phyloP scores from a whole-genome alignment of 1,284 basidiomycete species.

The Rhodotorula glutinis region DNA sequence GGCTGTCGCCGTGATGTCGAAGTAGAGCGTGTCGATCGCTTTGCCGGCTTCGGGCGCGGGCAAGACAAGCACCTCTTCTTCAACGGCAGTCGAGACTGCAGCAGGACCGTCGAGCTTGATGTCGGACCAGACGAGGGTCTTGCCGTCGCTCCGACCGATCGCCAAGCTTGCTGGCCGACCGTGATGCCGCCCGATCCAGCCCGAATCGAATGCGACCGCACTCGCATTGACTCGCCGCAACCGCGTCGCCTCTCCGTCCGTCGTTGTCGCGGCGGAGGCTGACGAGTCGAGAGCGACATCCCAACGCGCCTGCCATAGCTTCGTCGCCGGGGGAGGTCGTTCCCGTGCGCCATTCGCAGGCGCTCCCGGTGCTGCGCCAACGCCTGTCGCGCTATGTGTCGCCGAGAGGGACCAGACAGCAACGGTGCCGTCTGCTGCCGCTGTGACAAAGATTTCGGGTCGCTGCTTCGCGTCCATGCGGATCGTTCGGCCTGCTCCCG shows the following conservation, averaged over 20 bases:
- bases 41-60: slow-evolving; percentile 48
- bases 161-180: slow-evolving; percentile 21
- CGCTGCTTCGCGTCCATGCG: slow-evolving; percentile 3
- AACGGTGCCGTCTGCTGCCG: slow-evolving; percentile 32
- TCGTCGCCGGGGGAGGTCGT: slow-evolving; percentile 11
- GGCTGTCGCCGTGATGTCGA: neutral
- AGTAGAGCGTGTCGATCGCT: slow-evolving; percentile 44
- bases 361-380: neutral
- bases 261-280: neutral
- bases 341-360: slow-evolving; percentile 7
- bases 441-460: slow-evolving; percentile 24
- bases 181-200: slow-evolving; percentile 21
- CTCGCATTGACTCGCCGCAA: neutral
- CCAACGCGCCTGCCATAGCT: slow-evolving; percentile 22
- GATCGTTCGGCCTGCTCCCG: neutral
- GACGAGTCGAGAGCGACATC: slow-evolving; percentile 4
- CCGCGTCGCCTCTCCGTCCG: neutral
- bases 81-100: neutral
- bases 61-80: slow-evolving; percentile 44
- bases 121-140: slow-evolving; percentile 22
- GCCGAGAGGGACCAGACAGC: slow-evolving; percentile 25
- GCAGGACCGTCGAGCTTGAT: slow-evolving; percentile 21
- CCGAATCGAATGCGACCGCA: slow-evolving; percentile 28
- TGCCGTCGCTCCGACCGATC: slow-evolving; percentile 35
- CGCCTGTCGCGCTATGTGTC: neutral